Base-by-base conservation (phyloP, 768 basidiomycete species). In the Naganishia randhawae region DNA sequence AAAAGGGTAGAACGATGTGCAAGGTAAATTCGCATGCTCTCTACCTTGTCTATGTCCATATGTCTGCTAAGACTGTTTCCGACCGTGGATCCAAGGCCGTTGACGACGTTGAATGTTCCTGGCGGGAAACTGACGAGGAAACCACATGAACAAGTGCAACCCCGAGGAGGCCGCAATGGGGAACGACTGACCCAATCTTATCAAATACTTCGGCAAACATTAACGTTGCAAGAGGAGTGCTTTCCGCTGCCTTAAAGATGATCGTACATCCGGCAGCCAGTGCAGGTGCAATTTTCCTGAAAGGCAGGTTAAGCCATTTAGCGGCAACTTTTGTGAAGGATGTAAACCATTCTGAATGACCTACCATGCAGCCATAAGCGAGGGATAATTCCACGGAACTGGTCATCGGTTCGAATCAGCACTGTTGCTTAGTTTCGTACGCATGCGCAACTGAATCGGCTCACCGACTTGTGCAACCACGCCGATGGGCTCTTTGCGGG, bases 281-380 rank as follows among this genome's bases (percentile, higher is more conserved):
- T 16, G 93, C 92, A 10, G 92, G 94, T 11, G 89, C 92, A 52
- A 95, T 86, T 81, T 97, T 96, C 92, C 92, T 94, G 1, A n/a
- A n/a, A n/a, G n/a, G n/a, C n/a, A n/a, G n/a, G n/a, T n/a, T n/a
- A 73, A n/a, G n/a, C n/a, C n/a, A 75, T n/a, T 63, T 67, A 35
- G 71, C 64, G 14, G 73, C 74, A 31, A 71, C 57, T 53, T 78
- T 73, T 39, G 73, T 63, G 10, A 74, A 29, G 53, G 42, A n/a
- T n/a, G n/a, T n/a, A n/a, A n/a, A n/a, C n/a, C n/a, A n/a, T n/a
- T n/a, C n/a, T n/a, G n/a, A n/a, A n/a, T n/a, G n/a, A n/a, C n/a
- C n/a, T n/a, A n/a, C n/a, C n/a, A n/a, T n/a, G n/a, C n/a, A n/a
- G n/a, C n/a, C n/a, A n/a, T n/a, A n/a, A n/a, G n/a, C n/a, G n/a